A percentile compares a stretch with the other conserved stretches of the same genome.
phyloP scores from a whole-genome alignment of 202 grass and related monocot species.

The Zizania palustris region DNA sequence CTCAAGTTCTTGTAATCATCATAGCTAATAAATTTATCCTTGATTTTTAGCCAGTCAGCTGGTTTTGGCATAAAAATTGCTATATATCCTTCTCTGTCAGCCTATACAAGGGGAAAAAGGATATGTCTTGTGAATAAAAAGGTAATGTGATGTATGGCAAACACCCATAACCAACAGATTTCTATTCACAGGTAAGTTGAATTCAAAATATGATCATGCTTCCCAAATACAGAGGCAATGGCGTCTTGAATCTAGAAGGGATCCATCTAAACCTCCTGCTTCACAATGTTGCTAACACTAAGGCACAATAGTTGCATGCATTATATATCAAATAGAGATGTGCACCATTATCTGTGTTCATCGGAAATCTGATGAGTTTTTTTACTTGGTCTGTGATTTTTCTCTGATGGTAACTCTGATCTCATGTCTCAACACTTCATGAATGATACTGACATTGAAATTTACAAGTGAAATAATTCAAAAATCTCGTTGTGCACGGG shows the following conservation, averaged over 20 bases:
- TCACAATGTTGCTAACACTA: not conserved
- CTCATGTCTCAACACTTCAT: not conserved
- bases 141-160: not conserved
- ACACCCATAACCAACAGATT: not conserved
- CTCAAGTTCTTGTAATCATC: conserved; percentile 80
- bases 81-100: conserved; percentile 90
- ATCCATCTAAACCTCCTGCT: not conserved
- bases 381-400: not conserved
- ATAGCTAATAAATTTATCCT: conserved; percentile 76
- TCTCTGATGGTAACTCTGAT: not conserved
- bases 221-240: not conserved
- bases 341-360: conserved; percentile 10
- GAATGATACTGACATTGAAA: not conserved
- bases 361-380: not conserved
- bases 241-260: not conserved
- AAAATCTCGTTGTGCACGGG: conserved; percentile 2
- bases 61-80: conserved; percentile 86
- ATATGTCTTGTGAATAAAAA: not conserved
- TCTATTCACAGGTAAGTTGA: not conserved
- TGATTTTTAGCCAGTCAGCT: conserved; percentile 81
- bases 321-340: not conserved
- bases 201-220: not conserved
- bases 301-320: not conserved
- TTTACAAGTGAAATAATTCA: not conserved
- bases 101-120: conserved; percentile 46